Base-by-base conservation (phyloP, 2,329 filamentous ascomycete species). In the Penicillium sp. region DNA sequence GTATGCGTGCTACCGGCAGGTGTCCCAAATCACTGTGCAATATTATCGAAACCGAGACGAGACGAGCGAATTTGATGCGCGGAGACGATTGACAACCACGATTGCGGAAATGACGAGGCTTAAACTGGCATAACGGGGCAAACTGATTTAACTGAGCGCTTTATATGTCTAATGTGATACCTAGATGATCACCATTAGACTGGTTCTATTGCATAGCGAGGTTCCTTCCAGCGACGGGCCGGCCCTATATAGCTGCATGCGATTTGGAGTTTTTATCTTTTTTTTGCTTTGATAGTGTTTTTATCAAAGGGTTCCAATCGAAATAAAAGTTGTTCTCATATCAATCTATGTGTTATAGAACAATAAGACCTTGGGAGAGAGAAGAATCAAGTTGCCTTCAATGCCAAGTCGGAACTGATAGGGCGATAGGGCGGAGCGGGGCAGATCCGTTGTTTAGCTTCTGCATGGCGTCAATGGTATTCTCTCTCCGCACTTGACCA, bases 1-100 rank as follows among this genome's bases (percentile, higher is more conserved):
- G 23, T 77, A 77, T 61, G 66, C 73, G 15, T 77, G 75, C 56
- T 77, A 77, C 51, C 74, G 72, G 44, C 64, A 70, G 29, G 65
- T 77, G 13, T 69, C 71, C 53, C 68, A 62, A 36, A 72, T 77
- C 49, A 72, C 72, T 4, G 64, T 72, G 35, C 74, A 76, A 51
- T 77, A 77, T 51, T 77, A 77, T 58, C 74, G 73, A 55, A 67
- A 69, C 39, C 66, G 67, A 53, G 66, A 74, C 36, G 70, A 72
- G 50, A 57, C 65, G n/a, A 68, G 65, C 36, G 75, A 77, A 54
- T 73, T 76, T 50, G 62, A 70, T 44, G 72, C 72, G 17, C 73
- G 75, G 44, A 70, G 75, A 58, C 68, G 58, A 51, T 63, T 77
- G 52, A 76, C 69, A 17, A 61, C 64, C 12, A 66, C 65, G 0